phyloP scores from a whole-genome alignment of 2,329 filamentous ascomycete species.

The Magnaporthiopsis incrustans region DNA sequence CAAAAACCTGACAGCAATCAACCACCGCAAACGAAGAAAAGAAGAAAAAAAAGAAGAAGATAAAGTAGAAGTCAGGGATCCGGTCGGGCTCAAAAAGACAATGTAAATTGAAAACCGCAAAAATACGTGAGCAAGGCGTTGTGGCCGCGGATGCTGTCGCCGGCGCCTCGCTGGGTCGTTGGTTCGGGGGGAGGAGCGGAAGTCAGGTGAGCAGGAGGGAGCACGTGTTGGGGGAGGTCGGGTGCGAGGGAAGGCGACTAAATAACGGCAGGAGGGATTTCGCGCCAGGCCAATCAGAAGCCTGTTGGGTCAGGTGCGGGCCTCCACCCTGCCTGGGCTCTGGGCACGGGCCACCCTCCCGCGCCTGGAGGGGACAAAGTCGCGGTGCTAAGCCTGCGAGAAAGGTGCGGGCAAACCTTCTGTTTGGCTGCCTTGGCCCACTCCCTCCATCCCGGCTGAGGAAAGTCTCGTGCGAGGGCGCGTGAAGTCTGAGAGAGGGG shows the following conservation, averaged over 20 bases:
- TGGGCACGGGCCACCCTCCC: background rate
- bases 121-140: background rate
- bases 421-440: background rate
- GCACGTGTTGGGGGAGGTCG: conserved; percentile 7
- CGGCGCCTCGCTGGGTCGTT: background rate
- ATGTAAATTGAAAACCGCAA: background rate
- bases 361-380: background rate
- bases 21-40: background rate
- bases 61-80: background rate
- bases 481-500: background rate
- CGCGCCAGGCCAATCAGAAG: background rate
- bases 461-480: background rate
- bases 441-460: background rate
- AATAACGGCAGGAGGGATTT: background rate
- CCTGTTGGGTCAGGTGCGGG: background rate
- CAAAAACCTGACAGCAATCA: background rate
- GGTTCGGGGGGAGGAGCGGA: conserved; percentile 9
- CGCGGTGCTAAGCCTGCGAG: background rate
- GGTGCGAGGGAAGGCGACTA: background rate
- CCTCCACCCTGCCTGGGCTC: background rate
- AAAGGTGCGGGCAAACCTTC: background rate
- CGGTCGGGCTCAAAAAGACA: background rate
- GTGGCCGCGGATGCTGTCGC: background rate
- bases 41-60: background rate
- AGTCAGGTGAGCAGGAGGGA: conserved; percentile 11